Percentiles rank a stretch among this genome's conserved stretches.
These are phyloP conservation scores for Dichotomopilus funicola DNA, from an alignment of 2,329 filamentous ascomycete genomes.

Conservation along the genomic window DNA sequence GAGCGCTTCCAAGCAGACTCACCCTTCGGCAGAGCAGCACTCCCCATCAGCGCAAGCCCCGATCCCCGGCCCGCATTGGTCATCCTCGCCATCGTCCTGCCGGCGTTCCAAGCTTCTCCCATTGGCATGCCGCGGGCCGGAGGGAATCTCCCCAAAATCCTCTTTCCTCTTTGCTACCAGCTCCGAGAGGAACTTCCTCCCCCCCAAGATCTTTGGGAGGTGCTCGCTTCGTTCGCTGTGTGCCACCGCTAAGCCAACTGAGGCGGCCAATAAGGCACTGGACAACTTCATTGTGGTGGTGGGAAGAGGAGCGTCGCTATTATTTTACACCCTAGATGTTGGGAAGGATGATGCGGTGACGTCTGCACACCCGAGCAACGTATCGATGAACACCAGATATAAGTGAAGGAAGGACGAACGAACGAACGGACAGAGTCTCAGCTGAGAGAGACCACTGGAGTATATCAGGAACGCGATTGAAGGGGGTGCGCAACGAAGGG, in stretches of 20 bases:
- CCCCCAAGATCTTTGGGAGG: slow-evolving; percentile 26
- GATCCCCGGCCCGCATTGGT: slow-evolving; percentile 24
- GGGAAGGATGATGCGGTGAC: neutral
- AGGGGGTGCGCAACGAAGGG: slow-evolving; percentile 9
- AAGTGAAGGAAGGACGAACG: no score
- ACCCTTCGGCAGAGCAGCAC: slow-evolving; percentile 33
- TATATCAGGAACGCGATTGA: neutral
- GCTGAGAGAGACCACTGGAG: neutral
- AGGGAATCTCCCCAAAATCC: neutral
- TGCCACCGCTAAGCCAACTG: slow-evolving; percentile 22
- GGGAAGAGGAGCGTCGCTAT: no score
- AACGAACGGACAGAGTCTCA: no score
- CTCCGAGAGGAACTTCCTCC: slow-evolving; percentile 24
- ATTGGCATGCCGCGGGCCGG: slow-evolving; percentile 2
- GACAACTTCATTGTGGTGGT: slow-evolving; percentile 24
- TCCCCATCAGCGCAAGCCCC: slow-evolving; percentile 29
- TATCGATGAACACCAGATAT: no score
- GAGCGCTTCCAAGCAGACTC: neutral
- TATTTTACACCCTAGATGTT: slow-evolving; percentile 7
- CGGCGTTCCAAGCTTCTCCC: slow-evolving; percentile 13
- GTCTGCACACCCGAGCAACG: neutral
- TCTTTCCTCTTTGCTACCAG: slow-evolving; percentile 13
- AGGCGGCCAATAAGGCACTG: slow-evolving; percentile 22
- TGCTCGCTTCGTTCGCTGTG: slow-evolving; percentile 25
- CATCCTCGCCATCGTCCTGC: slow-evolving; percentile 22